A percentile compares a stretch with the other conserved stretches of the same genome.
phyloP scores from a whole-genome alignment of 257 asterid genomes.

The Lithospermum erythrorhizon region DNA sequence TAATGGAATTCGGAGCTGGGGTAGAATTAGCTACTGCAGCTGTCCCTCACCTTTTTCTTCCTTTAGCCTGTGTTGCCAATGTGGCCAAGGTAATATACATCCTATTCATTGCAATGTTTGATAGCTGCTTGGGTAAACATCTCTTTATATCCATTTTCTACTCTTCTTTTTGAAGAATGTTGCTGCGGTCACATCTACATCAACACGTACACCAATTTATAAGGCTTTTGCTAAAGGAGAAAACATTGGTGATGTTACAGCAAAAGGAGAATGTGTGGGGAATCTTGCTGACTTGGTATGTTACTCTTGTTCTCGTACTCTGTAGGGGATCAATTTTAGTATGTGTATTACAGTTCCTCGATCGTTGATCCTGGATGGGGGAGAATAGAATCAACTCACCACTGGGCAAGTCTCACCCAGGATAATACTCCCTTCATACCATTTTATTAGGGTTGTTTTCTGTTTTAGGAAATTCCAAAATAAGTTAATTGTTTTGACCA shows the following conservation, averaged over 20 bases:
- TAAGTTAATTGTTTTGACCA: no score
- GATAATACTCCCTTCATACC: no score
- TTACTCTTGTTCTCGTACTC: slow-evolving; percentile 9
- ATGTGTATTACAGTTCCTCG: background rate
- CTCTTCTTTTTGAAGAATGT: slow-evolving; percentile 52
- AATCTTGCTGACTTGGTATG: slow-evolving; percentile 93
- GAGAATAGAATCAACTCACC: no score
- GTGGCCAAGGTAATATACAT: slow-evolving; percentile 63
- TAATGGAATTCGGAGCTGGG: slow-evolving; percentile 98
- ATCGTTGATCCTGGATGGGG: background rate
- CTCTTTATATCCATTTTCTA: slow-evolving; percentile 9
- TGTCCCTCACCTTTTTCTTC: slow-evolving; percentile 85
- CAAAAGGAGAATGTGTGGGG: slow-evolving; percentile 96
- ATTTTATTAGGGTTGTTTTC: no score
- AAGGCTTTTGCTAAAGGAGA: slow-evolving; percentile 99
- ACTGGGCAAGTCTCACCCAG: no score
- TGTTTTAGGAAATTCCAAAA: no score
- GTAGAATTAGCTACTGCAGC: slow-evolving; percentile 87
- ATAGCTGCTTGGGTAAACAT: background rate
- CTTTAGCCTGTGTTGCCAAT: slow-evolving; percentile 97
- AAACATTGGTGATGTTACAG: slow-evolving; percentile 98
- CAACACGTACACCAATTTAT: slow-evolving; percentile 96
- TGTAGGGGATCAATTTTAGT: background rate
- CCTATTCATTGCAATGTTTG: background rate
- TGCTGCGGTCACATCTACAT: slow-evolving; percentile 90